Evolutionary conservation across 2,329 filamentous ascomycete species (phyloP), one percentile per base, ranked within the genome.

Genomic region (Chaetomiaceae sp.): DNA sequence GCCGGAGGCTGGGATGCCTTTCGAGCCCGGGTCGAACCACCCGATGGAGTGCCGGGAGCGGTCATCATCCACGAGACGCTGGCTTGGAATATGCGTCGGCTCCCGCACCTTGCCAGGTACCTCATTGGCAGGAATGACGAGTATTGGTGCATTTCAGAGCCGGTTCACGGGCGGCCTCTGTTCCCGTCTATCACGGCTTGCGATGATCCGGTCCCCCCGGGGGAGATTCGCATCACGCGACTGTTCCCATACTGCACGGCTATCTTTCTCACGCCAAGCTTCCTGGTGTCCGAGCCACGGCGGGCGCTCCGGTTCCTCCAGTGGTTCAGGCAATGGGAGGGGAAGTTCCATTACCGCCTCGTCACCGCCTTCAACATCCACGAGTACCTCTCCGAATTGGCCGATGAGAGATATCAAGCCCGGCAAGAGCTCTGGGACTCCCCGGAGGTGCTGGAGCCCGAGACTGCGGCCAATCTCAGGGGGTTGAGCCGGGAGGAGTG

Each of bases 261-360:
- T 4, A 68, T 79, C n/a, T 60, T 79, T 1, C 61, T 80, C 3
- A 78, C 76, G 0, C 77, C 77, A 4, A 79, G 76, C 57, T 78
- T 80, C 45, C 63, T 74, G 1, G 64, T 77, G 11, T 71, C 74
- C 0, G 73, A 79, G 47, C 76, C 77, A 2, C 59, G 61, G 3
- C 68, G 63, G 22, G 63, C 73, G 1, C 66, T 64, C 27, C 59
- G 66, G 1, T 63, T 79, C 20, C 52, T 80, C 4, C 60, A 66
- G 4, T 78, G 74, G 75, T 75, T 71, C 43, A 34, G 66, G 4
- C 54, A 57, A 45, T 62, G 43, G 50, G 14, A 27, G 59, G 61
- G 55, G 56, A 60, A 8, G 36, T 53, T 54, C 6, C 42, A 61
- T 47, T 63, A 63, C 51, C 62, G 70, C 11, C 63, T 76, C 5